A percentile compares a stretch with the other conserved stretches of the same genome.
Conservation (phyloP, 2,329 filamentous ascomycete species). For the Leptosphaerulina australis region DNA sequence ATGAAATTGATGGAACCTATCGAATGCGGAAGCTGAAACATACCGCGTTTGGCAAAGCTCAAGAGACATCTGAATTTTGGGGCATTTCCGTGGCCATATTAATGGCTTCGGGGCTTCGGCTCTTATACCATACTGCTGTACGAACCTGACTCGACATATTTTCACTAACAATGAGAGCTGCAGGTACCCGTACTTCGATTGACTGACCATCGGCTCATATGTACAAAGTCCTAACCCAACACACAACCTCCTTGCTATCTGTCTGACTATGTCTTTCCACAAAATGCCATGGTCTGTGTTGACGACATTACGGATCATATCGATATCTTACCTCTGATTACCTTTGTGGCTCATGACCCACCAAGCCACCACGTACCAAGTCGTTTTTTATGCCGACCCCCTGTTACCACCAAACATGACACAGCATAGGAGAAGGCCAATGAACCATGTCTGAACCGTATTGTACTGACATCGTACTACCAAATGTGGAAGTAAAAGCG, state of each 20-base stretch:
- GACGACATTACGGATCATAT: too few species aligned
- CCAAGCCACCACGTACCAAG: neutral
- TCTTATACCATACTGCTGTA: neutral
- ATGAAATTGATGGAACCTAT: neutral
- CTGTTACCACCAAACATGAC: neutral
- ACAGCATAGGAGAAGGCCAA: neutral
- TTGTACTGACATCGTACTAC: neutral
- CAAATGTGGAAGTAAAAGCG: neutral
- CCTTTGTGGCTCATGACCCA: neutral
- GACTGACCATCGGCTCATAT: neutral
- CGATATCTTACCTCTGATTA: too few species aligned
- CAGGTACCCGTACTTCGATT: conserved; percentile 10
- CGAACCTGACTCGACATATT: neutral
- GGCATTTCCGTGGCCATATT: neutral
- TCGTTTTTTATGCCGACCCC: neutral
- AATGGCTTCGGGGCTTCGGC: neutral
- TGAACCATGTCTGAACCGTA: neutral
- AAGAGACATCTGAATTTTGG: neutral
- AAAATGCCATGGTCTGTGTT: too few species aligned
- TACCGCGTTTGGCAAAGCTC: conserved; percentile 1
- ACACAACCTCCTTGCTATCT: too few species aligned
- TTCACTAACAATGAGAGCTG: neutral
- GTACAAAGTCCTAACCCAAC: neutral
- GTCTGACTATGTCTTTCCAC: too few species aligned
- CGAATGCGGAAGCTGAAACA: conserved; percentile 10